A percentile compares a stretch with the other conserved stretches of the same genome.
Evolutionary conservation across 2,329 filamentous ascomycete species (phyloP).

Genomic region (Metarhizium rileyi): DNA sequence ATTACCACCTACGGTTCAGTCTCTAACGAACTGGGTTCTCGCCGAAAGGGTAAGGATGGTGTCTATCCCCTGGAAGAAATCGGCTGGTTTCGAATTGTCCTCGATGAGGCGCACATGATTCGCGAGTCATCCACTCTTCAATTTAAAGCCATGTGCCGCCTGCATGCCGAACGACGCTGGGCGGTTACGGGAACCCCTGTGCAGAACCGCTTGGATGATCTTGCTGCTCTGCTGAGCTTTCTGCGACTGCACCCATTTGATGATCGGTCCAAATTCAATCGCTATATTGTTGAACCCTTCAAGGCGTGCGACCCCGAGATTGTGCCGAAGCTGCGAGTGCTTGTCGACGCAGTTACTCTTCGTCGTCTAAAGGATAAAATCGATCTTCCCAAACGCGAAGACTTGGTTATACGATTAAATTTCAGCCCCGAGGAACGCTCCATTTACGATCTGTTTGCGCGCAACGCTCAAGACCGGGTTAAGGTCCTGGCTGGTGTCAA

Average conservation of each 20-base stretch:
- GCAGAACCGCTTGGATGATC: constrained; percentile 85
- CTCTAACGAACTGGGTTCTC: constrained; percentile 63
- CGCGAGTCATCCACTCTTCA: constrained; percentile 74
- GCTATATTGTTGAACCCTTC: constrained; percentile 76
- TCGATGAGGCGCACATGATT: constrained; percentile 93
- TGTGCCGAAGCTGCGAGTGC: constrained; percentile 71
- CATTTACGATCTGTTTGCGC: constrained; percentile 77
- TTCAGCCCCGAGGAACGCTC: constrained; percentile 67
- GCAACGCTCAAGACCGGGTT: constrained; percentile 71
- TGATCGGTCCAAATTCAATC: constrained; percentile 62
- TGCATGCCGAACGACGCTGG: constrained; percentile 79
- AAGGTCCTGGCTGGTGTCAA: constrained; percentile 55
- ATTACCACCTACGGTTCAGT: constrained; percentile 91
- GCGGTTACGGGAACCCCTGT: constrained; percentile 95
- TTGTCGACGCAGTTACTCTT: constrained; percentile 91
- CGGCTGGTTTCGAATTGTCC: constrained; percentile 86
- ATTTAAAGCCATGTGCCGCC: constrained; percentile 72
- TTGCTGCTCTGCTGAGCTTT: constrained; percentile 80
- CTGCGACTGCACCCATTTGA: constrained; percentile 79
- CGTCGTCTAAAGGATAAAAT: constrained; percentile 89
- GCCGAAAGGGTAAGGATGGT: constrained; percentile 50
- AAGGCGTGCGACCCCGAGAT: constrained; percentile 79
- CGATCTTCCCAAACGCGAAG: constrained; percentile 63
- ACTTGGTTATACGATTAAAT: constrained; percentile 62
- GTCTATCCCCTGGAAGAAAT: constrained; percentile 62